Conservation (phyloP, 495 filamentous ascomycete genomes). For the Neurospora sp. region DNA sequence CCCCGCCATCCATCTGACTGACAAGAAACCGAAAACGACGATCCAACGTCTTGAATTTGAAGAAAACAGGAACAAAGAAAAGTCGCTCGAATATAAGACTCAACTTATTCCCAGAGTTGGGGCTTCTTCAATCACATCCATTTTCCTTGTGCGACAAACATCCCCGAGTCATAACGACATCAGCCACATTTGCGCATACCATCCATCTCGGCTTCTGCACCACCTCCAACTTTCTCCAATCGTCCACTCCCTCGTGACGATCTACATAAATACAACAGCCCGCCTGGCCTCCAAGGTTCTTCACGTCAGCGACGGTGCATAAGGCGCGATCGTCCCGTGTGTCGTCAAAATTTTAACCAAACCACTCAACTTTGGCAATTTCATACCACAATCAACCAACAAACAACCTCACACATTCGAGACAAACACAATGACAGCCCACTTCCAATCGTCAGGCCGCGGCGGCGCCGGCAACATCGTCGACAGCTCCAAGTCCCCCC, state of each 20-base stretch:
- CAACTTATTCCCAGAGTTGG: neutral
- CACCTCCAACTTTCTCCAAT: neutral
- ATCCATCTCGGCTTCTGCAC: neutral
- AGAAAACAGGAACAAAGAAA: neutral
- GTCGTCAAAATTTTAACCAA: neutral
- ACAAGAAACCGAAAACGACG: neutral
- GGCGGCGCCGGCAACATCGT: constrained; percentile 67
- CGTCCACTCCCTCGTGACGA: neutral
- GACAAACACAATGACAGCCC: constrained; percentile 18
- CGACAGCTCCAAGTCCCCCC: constrained; percentile 40
- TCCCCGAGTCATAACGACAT: neutral
- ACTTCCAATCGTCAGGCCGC: constrained; percentile 38
- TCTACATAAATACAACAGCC: neutral
- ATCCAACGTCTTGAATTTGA: neutral
- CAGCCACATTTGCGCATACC: neutral
- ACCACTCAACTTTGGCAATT: neutral
- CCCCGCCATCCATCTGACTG: neutral
- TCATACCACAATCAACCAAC: neutral
- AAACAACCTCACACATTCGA: neutral
- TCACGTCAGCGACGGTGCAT: neutral
- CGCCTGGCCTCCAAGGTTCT: neutral
- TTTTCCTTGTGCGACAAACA: neutral
- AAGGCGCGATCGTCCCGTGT: neutral
- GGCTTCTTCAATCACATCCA: neutral
- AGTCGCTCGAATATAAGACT: neutral